Conservation (phyloP, 2,329 filamentous ascomycete species). For the Nemania serpens region DNA sequence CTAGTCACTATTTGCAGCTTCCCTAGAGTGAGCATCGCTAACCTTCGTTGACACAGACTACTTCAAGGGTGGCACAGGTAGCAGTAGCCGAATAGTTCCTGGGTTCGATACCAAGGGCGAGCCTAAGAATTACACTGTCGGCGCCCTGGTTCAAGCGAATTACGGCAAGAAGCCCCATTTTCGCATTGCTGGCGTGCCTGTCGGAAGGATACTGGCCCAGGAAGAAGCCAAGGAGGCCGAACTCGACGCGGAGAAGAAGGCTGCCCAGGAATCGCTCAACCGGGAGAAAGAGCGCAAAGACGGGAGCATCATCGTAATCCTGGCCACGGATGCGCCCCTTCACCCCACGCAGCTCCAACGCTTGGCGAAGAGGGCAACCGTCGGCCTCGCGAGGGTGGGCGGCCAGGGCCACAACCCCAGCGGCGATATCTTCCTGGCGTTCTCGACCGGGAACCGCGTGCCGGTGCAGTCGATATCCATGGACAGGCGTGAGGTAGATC, state of each 20-base stretch:
- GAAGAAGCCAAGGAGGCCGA: slow-evolving; percentile 42
- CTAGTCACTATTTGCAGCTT: background rate
- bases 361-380: slow-evolving; percentile 63
- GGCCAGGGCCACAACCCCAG: slow-evolving; percentile 65
- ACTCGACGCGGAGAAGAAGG: slow-evolving; percentile 36
- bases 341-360: slow-evolving; percentile 61
- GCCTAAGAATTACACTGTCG: slow-evolving; percentile 59
- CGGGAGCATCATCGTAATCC: slow-evolving; percentile 64
- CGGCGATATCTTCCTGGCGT: slow-evolving; percentile 70
- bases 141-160: slow-evolving; percentile 67
- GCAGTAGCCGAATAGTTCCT: slow-evolving; percentile 60
- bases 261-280: slow-evolving; percentile 37
- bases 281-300: slow-evolving; percentile 57
- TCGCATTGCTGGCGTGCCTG: slow-evolving; percentile 62
- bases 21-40: background rate
- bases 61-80: slow-evolving; percentile 71
- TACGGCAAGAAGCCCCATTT: slow-evolving; percentile 64
- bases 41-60: slow-evolving; percentile 46
- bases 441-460: slow-evolving; percentile 64
- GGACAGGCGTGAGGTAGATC: slow-evolving; percentile 45
- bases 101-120: slow-evolving; percentile 47
- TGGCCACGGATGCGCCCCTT: slow-evolving; percentile 66
- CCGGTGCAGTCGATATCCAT: slow-evolving; percentile 47
- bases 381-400: slow-evolving; percentile 64
- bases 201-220: slow-evolving; percentile 61